Evolutionary conservation across 2,329 filamentous ascomycete species (phyloP).

Genomic region (Cryphonectria naterciae): DNA sequence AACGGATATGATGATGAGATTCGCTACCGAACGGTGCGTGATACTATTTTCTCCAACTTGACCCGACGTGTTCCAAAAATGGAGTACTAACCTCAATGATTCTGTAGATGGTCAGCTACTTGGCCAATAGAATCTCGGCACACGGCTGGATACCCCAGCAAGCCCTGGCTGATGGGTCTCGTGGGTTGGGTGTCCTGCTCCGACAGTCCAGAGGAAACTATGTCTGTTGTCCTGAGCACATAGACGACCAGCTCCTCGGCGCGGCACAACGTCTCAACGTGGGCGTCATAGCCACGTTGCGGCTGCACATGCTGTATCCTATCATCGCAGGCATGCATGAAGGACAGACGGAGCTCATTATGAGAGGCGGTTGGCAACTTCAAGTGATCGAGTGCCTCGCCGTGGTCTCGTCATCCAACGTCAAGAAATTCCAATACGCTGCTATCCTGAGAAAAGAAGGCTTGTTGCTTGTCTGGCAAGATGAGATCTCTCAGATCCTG

Average conservation of each 20-base stretch:
- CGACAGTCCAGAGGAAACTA: constrained; percentile 46
- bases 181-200: constrained; percentile 43
- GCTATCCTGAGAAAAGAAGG: constrained; percentile 48
- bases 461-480: constrained; percentile 49
- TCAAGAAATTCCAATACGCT: constrained; percentile 48
- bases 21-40: constrained; percentile 38
- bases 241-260: constrained; percentile 44
- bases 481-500: constrained; percentile 46
- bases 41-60: not conserved
- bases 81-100: not conserved
- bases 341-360: constrained; percentile 46
- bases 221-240: constrained; percentile 44
- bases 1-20: constrained; percentile 37
- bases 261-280: constrained; percentile 51
- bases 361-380: constrained; percentile 47
- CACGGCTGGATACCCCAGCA: constrained; percentile 38
- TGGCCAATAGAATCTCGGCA: constrained; percentile 37
- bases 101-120: constrained; percentile 39
- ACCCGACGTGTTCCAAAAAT: no score
- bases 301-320: constrained; percentile 49
- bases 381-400: constrained; percentile 50
- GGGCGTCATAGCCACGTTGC: constrained; percentile 53
- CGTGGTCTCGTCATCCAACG: constrained; percentile 42
- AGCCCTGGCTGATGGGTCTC: constrained; percentile 31
- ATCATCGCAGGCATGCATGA: constrained; percentile 47